Percentiles rank a stretch among this genome's conserved stretches.
Evolutionary conservation across 2,329 filamentous ascomycete species (phyloP).

Genomic region (Bipolaris cookei): DNA sequence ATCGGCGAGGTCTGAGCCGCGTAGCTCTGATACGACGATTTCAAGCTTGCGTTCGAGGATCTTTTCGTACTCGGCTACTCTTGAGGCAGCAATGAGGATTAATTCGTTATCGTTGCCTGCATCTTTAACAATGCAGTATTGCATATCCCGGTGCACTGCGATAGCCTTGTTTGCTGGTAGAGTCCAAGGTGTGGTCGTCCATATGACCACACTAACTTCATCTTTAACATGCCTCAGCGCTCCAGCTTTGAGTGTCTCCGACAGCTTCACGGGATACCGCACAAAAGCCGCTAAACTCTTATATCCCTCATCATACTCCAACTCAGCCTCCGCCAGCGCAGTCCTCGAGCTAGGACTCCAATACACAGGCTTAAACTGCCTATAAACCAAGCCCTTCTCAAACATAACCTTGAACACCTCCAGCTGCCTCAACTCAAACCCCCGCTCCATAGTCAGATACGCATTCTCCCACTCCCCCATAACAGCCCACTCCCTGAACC

Average conservation of each 20-base stretch:
- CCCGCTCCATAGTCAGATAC: conserved; percentile 80
- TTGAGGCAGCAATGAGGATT: conserved; percentile 73
- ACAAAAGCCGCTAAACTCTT: conserved; percentile 77
- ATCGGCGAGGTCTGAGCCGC: conserved; percentile 69
- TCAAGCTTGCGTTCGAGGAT: conserved; percentile 46
- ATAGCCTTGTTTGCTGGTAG: conserved; percentile 91
- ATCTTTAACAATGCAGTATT: conserved; percentile 71
- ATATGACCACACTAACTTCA: conserved; percentile 79
- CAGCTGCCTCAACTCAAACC: conserved; percentile 77
- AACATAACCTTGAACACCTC: conserved; percentile 78
- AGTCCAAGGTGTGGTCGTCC: conserved; percentile 99
- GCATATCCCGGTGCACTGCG: conserved; percentile 75
- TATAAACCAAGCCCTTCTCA: conserved; percentile 71
- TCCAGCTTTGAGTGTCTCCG: conserved; percentile 52
- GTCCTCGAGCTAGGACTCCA: conserved; percentile 83
- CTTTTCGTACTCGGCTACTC: conserved; percentile 62
- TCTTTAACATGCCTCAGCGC: conserved; percentile 36
- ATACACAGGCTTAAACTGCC: conserved; percentile 82
- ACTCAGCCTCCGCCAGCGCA: conserved; percentile 81
- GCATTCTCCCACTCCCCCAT: conserved; percentile 81
- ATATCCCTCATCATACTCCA: conserved; percentile 82
- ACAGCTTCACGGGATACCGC: conserved; percentile 70
- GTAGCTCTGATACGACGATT: conserved; percentile 63
- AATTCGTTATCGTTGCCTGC: conserved; percentile 55
- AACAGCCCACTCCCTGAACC: conserved; percentile 74